Base-by-base conservation (phyloP, 1,284 basidiomycete genomes). In the Golubevia sp. region DNA sequence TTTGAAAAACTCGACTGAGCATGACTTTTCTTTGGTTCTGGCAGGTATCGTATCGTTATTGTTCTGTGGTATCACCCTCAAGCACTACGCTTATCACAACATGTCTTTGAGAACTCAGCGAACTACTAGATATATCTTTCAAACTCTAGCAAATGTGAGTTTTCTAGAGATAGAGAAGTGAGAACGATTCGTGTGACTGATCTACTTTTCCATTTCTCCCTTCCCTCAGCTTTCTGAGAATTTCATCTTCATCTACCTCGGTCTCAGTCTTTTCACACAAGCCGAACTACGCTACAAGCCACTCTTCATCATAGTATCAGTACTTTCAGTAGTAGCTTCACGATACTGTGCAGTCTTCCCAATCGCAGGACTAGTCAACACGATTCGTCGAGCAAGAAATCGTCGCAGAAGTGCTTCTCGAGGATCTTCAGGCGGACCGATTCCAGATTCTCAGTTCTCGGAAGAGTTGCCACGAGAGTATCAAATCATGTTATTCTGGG, bases 161-260 rank as follows among this genome's bases (percentile, higher is more conserved):
- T 18, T 4, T n/a, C n/a, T n/a, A n/a, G n/a, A n/a, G n/a, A n/a
- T n/a, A n/a, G n/a, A n/a, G n/a, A n/a, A n/a, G n/a, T n/a, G n/a
- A n/a, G n/a, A n/a, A n/a, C n/a, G n/a, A n/a, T n/a, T n/a, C n/a
- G n/a, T n/a, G n/a, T n/a, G n/a, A n/a, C n/a, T n/a, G 21, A n/a
- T 30, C 55, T 20, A 23, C 8, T 25, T 6, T 20, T 20, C 4
- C n/a, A 24, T 49, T 13, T 20, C 3, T 38, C 23, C n/a, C n/a
- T n/a, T n/a, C 23, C 21, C 95, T 0, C 92, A 94, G 78, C 89
- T 99, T 23, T 94, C 93, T 24, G 97, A 99, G 86, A 99, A 99
- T 85, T 99, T 99, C 84, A 98, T 99, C 85, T 99, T 99, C 86
- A 95, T 99, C 81, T 99, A 99, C 85, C 91, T 99, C 68, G 97